A percentile compares a stretch with the other conserved stretches of the same genome.
Evolutionary conservation across 441 rosid species (phyloP).

Genomic region (Populus tomentosa): DNA sequence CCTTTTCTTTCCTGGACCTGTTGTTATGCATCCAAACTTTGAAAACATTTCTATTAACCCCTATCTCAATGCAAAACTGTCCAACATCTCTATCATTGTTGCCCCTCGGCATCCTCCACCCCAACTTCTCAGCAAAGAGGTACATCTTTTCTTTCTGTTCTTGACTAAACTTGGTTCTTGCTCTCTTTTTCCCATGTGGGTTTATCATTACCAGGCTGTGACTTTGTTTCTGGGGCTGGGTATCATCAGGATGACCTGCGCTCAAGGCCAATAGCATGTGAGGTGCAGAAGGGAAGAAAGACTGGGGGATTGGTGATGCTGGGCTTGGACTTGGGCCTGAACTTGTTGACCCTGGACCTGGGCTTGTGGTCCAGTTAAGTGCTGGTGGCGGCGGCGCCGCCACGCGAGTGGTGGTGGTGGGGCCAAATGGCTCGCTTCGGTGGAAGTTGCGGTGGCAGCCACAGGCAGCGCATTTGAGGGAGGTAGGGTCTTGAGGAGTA

Average conservation of each 20-base stretch:
- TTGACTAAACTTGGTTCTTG: constrained; percentile 36
- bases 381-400: constrained; percentile 4
- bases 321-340: constrained; percentile 29
- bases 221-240: neutral
- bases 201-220: constrained; percentile 8
- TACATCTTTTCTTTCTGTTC: constrained; percentile 60
- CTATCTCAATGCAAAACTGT: constrained; percentile 43
- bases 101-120: constrained; percentile 52
- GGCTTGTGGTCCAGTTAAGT: constrained; percentile 31
- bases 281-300: constrained; percentile 42
- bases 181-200: constrained; percentile 18
- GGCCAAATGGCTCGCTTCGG: constrained; percentile 36
- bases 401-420: constrained; percentile 2
- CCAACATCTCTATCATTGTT: constrained; percentile 32
- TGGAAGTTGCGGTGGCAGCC: constrained; percentile 81
- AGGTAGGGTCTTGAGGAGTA: constrained; percentile 32
- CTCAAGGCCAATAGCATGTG: constrained; percentile 39
- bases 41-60: constrained; percentile 46
- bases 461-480: constrained; percentile 66
- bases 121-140: constrained; percentile 47
- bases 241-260: constrained; percentile 17
- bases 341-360: constrained; percentile 30
- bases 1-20: constrained; percentile 40
- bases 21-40: constrained; percentile 76
- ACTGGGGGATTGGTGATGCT: constrained; percentile 38